These are phyloP conservation scores for Globisporangium radiosum DNA, from an alignment of 352 stramenopile species.

Conservation along the genomic window DNA sequence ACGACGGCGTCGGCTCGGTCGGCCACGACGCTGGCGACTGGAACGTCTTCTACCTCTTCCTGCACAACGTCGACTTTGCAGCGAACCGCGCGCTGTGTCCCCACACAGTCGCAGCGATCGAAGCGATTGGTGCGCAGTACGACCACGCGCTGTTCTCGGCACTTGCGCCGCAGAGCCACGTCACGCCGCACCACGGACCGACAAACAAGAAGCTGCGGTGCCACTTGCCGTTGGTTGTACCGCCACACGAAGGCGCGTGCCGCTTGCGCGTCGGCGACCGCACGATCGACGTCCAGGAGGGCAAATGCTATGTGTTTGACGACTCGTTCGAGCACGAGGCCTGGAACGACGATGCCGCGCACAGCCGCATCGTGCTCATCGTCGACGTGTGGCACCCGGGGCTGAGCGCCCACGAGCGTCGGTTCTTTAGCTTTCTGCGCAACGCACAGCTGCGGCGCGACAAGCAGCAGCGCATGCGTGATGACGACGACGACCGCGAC, in stretches of 20 bases:
- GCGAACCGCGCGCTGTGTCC: constrained; percentile 65
- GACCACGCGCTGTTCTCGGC: constrained; percentile 87
- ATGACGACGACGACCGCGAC: constrained; percentile 21
- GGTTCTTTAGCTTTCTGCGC: constrained; percentile 82
- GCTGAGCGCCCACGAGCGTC: constrained; percentile 77
- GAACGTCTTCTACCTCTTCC: constrained; percentile 86
- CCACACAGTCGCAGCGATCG: constrained; percentile 44
- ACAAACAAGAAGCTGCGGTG: constrained; percentile 91
- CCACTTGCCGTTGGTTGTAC: constrained; percentile 83
- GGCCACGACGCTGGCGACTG: constrained; percentile 79
- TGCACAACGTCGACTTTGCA: constrained; percentile 82
- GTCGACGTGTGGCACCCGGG: constrained; percentile 96
- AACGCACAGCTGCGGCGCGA: constrained; percentile 60
- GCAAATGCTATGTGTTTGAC: constrained; percentile 96
- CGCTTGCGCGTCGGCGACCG: constrained; percentile 70
- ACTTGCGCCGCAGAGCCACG: constrained; percentile 68
- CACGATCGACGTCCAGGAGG: constrained; percentile 66
- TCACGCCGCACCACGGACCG: constrained; percentile 79
- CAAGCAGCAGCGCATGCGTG: constrained; percentile 26
- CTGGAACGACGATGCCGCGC: constrained; percentile 90
- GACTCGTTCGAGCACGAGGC: constrained; percentile 98
- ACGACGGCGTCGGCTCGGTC: constrained; percentile 65
- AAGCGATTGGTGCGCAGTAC: constrained; percentile 60
- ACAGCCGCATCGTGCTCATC: constrained; percentile 88
- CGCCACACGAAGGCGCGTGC: constrained; percentile 24